These are phyloP conservation scores for Fusarium sp. DNA, from an alignment of 2,329 filamentous ascomycete species.

Conservation along the genomic window DNA sequence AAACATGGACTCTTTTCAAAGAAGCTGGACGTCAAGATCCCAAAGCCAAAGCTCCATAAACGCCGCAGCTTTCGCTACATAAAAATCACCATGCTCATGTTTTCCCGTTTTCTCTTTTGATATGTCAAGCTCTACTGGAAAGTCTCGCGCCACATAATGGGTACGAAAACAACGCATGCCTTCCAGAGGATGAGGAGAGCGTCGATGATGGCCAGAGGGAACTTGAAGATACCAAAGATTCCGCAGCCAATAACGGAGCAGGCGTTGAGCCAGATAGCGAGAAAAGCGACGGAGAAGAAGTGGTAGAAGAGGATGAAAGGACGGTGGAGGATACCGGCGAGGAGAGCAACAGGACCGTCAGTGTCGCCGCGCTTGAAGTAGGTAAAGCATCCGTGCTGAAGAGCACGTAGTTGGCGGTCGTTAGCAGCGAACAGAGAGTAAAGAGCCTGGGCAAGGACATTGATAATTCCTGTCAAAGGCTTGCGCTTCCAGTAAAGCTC, in stretches of 20 bases:
- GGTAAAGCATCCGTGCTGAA: conserved; percentile 90
- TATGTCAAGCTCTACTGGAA: conserved; percentile 42
- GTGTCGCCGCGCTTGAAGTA: conserved; percentile 87
- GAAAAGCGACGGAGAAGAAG: conserved; percentile 93
- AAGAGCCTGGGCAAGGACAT: conserved; percentile 95
- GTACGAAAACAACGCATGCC: conserved; percentile 83
- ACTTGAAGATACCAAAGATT: conserved; percentile 54
- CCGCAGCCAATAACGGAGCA: conserved; percentile 53
- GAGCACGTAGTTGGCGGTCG: conserved; percentile 77
- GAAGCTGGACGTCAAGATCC: conserved; percentile 32
- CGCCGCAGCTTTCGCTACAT: conserved; percentile 37
- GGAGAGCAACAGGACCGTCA: conserved; percentile 81
- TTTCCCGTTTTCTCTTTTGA: background rate
- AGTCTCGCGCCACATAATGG: conserved; percentile 78
- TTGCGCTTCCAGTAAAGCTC: conserved; percentile 91
- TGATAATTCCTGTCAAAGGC: conserved; percentile 85
- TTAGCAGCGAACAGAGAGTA: conserved; percentile 92
- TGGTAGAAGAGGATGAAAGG: conserved; percentile 86
- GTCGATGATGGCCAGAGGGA: conserved; percentile 72
- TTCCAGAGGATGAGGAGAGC: conserved; percentile 80
- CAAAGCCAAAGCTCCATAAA: conserved; percentile 36
- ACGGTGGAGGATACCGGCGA: conserved; percentile 82
- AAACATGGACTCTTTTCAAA: conserved; percentile 4
- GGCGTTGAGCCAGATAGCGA: conserved; percentile 78
- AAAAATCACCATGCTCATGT: conserved; percentile 1